Evolutionary conservation across 257 asterid species (phyloP).

Genomic region (Rubia yunnanensis): DNA sequence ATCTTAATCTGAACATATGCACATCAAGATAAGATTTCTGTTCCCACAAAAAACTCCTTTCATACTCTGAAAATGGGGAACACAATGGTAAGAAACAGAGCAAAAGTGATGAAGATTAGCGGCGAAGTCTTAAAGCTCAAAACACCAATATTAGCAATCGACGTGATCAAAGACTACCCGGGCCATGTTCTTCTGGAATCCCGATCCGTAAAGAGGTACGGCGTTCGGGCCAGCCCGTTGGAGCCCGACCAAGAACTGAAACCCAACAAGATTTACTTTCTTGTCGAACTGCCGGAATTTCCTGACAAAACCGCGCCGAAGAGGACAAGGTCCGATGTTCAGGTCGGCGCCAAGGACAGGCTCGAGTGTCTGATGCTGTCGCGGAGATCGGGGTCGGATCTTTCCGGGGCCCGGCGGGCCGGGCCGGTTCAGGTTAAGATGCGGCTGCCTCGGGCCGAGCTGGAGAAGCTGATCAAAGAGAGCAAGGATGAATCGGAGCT

Average conservation of each 20-base stretch:
- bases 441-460: conserved; percentile 46
- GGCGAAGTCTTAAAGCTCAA: conserved; percentile 53
- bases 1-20: not conserved
- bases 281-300: conserved; percentile 52
- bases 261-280: conserved; percentile 58
- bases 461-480: conserved; percentile 38
- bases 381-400: conserved; percentile 22
- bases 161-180: conserved; percentile 50
- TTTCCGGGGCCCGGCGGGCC: conserved; percentile 11
- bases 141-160: conserved; percentile 37
- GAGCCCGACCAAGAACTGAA: conserved; percentile 35
- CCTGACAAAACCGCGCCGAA: conserved; percentile 24
- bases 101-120: conserved; percentile 51
- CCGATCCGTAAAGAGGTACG: conserved; percentile 35
- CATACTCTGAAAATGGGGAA: conserved; percentile 46
- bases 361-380: conserved; percentile 40
- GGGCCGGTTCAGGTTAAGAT: conserved; percentile 50
- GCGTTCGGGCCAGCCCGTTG: conserved; percentile 51
- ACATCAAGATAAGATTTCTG: not conserved
- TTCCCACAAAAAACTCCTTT: not conserved
- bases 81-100: conserved; percentile 33
- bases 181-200: conserved; percentile 48
- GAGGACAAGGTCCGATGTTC: conserved; percentile 30
- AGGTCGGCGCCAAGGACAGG: conserved; percentile 38
- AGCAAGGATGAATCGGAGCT: conserved; percentile 46